phyloP scores from a whole-genome alignment of 1,284 basidiomycete species.

The Sanghuangporus sanghuang region DNA sequence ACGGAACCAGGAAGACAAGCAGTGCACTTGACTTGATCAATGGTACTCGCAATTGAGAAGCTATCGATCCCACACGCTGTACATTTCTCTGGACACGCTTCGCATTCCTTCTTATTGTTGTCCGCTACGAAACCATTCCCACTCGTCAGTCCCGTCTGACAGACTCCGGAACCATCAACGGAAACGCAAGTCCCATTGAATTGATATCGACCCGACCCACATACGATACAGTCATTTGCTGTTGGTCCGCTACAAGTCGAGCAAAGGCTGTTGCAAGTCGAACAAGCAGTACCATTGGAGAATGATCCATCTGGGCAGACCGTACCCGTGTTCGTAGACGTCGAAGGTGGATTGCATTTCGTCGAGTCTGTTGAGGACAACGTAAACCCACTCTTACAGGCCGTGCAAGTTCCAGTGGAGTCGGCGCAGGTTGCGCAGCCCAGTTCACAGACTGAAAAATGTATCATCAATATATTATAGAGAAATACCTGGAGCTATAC shows the following conservation, averaged over 20 bases:
- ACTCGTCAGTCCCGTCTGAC: conserved; percentile 31
- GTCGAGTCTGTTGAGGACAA: conserved; percentile 62
- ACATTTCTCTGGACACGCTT: conserved; percentile 76
- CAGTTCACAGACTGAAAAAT: conserved; percentile 51
- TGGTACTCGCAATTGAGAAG: conserved; percentile 63
- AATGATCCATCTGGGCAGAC: conserved; percentile 64
- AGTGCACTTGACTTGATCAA: conserved; percentile 64
- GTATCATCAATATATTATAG: neutral
- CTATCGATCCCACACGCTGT: conserved; percentile 67
- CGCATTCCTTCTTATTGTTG: conserved; percentile 73
- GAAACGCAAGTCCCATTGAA: conserved; percentile 63
- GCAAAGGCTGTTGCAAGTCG: conserved; percentile 59
- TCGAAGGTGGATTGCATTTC: conserved; percentile 50
- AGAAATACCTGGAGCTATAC: conserved; percentile 20
- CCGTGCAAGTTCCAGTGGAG: conserved; percentile 59
- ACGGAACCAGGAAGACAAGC: conserved; percentile 72
- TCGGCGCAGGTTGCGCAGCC: conserved; percentile 68
- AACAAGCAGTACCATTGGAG: conserved; percentile 49
- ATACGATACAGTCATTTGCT: conserved; percentile 66
- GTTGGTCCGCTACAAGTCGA: conserved; percentile 63
- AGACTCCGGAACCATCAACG: conserved; percentile 62
- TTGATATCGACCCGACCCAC: conserved; percentile 51
- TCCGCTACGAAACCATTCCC: conserved; percentile 63
- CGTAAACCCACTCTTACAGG: conserved; percentile 66
- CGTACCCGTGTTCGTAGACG: conserved; percentile 43